These are phyloP conservation scores for Linum trigynum DNA, from an alignment of 345 rosid genomes.

Conservation along the genomic window DNA sequence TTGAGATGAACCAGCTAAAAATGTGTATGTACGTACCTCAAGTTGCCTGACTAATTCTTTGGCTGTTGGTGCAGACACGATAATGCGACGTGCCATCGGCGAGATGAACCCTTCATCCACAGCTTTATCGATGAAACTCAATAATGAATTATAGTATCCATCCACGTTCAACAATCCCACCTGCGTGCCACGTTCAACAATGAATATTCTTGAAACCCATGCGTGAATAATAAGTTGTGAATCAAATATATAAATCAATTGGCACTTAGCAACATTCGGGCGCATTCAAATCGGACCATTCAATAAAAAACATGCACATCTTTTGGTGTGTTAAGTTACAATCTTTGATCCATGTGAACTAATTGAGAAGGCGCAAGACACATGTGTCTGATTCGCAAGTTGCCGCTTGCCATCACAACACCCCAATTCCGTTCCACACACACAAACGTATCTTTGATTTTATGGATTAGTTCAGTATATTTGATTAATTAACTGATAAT, in stretches of 20 bases:
- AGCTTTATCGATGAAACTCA: slow-evolving; percentile 78
- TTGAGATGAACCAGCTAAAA: no score
- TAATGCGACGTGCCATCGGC: slow-evolving; percentile 69
- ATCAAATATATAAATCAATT: no score
- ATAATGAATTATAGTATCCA: slow-evolving; percentile 79
- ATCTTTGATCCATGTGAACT: neutral
- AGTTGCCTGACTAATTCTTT: slow-evolving; percentile 69
- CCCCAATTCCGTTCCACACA: slow-evolving; percentile 33
- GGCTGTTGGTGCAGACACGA: slow-evolving; percentile 80
- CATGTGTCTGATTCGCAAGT: neutral
- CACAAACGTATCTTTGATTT: neutral
- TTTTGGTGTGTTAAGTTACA: slow-evolving; percentile 15
- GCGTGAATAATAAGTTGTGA: no score
- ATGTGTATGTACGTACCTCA: slow-evolving; percentile 38
- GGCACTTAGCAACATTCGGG: no score
- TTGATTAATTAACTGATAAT: slow-evolving; percentile 11
- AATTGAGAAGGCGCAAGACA: no score
- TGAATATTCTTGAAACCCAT: neutral
- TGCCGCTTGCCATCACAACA: slow-evolving; percentile 2
- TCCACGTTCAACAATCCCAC: slow-evolving; percentile 94
- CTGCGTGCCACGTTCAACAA: slow-evolving; percentile 44
- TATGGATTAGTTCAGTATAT: neutral
- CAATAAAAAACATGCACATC: slow-evolving; percentile 6
- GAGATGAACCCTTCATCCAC: slow-evolving; percentile 96
- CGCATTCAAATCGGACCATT: neutral